Base-by-base conservation (phyloP, 805 yeast genomes). In the Saturnispora diversa region DNA sequence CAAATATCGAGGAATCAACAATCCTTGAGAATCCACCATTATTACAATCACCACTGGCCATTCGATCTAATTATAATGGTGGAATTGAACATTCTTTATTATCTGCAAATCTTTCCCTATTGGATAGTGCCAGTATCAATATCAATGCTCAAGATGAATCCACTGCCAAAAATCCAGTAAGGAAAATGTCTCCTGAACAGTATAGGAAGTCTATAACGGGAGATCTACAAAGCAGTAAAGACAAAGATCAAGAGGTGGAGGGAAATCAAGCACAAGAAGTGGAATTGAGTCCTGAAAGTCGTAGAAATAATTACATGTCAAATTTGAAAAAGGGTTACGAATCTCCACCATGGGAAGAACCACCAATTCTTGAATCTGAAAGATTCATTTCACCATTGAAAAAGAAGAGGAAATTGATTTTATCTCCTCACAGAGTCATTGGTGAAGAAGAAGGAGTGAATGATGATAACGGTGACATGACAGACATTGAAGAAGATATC, bases 291-390 rank as follows among this genome's bases (percentile, higher is more conserved):
- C 43, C 42, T 9, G 23, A 33, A 6, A 11, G 25, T 8, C 34
- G 39, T 34, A 33, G 40, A 4, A 20, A 35, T 16, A 47, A 40
- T 30, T 37, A 23, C n/a, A 39, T 50, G 13, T 35, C 37, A 15
- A 46, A 46, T 12, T 23, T 50, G n/a, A 29, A 43, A 3, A 40
- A 37, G 13, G 49, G 50, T 17, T 59, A 59, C 36, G 63, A 59
- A 23, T 59, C 64, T 4, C 61, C 64, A 28, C 63, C 63, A 5
- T 55, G 59, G 47, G 58, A 55, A 22, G 58, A 51, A 12, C 62
- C 63, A 2, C 63, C 63, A 1, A 46, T 45, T 10, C 41, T 58
- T 22, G 48, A 52, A 39, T 55, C 59, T 2, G 53, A 52, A 3
- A 50, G 42, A 19, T 49, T 47, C 19, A 27, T 46, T 17, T 31